Evolutionary conservation across 495 filamentous ascomycete species (phyloP).

Genomic region (Ascobolus immersus): DNA sequence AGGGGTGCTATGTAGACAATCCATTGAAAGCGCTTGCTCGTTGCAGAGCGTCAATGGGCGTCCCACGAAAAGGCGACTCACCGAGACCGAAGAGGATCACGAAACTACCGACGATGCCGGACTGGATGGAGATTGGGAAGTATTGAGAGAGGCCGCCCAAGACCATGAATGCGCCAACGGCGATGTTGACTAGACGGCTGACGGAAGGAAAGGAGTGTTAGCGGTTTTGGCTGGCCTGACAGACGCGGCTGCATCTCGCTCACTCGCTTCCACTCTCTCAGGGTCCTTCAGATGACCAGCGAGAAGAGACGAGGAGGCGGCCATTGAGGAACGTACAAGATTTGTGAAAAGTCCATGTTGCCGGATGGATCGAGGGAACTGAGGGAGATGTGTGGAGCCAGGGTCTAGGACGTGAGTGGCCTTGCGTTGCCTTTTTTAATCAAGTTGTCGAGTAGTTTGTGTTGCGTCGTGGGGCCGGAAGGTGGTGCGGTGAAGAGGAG

Average conservation of each 20-base stretch:
- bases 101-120: conserved; percentile 57
- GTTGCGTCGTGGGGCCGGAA: too few relatives aligned
- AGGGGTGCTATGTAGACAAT: not conserved
- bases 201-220: not conserved
- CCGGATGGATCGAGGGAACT: not conserved
- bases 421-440: too few relatives aligned
- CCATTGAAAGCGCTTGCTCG: not conserved
- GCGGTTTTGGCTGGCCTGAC: not conserved
- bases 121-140: conserved; percentile 34
- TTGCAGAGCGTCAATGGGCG: conserved; percentile 1
- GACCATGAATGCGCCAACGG: conserved; percentile 64
- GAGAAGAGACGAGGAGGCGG: not conserved
- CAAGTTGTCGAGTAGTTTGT: too few relatives aligned
- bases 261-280: not conserved
- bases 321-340: not conserved
- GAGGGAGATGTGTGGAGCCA: conserved; percentile 8
- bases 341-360: not conserved
- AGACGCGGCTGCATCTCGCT: not conserved
- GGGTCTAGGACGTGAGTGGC: too few relatives aligned
- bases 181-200: conserved; percentile 68
- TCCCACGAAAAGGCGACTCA: conserved; percentile 21
- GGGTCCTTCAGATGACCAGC: not conserved
- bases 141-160: conserved; percentile 78
- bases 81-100: conserved; percentile 73
- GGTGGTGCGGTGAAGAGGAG: too few relatives aligned